Base-by-base conservation (phyloP, 306 rosid species). In the Hippophae tibetana region DNA sequence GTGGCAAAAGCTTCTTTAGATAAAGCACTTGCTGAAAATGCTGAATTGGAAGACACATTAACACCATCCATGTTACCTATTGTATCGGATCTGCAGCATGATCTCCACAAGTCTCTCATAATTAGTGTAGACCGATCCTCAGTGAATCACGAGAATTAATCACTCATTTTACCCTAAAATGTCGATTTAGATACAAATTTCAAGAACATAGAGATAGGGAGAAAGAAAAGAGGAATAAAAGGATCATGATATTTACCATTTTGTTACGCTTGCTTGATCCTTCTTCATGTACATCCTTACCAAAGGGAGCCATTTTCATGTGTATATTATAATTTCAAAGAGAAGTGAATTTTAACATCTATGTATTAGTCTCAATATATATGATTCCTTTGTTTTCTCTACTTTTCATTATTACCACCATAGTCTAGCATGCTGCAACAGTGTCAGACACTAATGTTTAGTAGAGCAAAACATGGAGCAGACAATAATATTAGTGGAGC, bases 1-100 rank as follows among this genome's bases (percentile, higher is more conserved):
- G 77, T 82, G 55, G 85, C 85, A 8, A 80, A 71, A 72, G 79
- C 76, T 67, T 75, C 83, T 47, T 58, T 79, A 55, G 81, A 72
- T 41, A 78, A 80, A 73, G 82, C 83, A 57, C 52, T 70, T 53
- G 77, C 81, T 11, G 80, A 77, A 58, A 62, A 77, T 52, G 55
- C 54, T 38, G 75, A 69, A n/a, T 12, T 66, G 8, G 76, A 71
- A 42, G 67, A 60, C 58, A 58, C 14, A 43, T 52, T 62, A 25
- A 57, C 61, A 9, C 67, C 68, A 6, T 54, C 74, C 14, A 62
- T 57, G 60, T 73, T 66, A 38, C 74, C 76, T 14, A 41, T 67
- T 56, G 23, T 27, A 43, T 66, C 66, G 42, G 47, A 56, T 52
- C 9, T 63, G 9, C 48, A 55, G 13, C 2, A 25, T 43, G 66